phyloP scores from a whole-genome alignment of 2,329 filamentous ascomycete species.

The Fusarium chaquense region DNA sequence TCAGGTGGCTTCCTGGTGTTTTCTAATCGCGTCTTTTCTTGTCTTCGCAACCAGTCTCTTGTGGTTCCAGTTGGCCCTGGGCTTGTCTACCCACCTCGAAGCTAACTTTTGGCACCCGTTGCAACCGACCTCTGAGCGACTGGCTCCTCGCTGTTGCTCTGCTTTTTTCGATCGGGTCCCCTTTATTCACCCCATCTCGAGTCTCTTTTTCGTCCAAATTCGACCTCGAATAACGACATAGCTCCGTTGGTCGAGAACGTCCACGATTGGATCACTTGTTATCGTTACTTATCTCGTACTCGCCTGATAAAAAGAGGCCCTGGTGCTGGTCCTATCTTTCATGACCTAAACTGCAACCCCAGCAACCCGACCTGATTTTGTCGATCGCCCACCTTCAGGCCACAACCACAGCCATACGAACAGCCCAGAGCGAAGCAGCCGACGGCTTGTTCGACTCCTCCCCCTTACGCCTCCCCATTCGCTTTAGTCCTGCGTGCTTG shows the following conservation, averaged over 20 bases:
- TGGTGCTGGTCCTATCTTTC: slow-evolving; percentile 29
- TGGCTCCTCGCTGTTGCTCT: slow-evolving; percentile 37
- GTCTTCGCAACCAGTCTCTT: slow-evolving; percentile 2
- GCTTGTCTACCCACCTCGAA: slow-evolving; percentile 26
- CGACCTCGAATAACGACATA: slow-evolving; percentile 23
- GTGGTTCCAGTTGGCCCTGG: slow-evolving; percentile 18
- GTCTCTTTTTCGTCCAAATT: slow-evolving; percentile 15
- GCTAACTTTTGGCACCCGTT: slow-evolving; percentile 41
- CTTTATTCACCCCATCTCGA: slow-evolving; percentile 23
- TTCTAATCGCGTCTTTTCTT: slow-evolving; percentile 18
- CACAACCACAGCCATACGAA: slow-evolving; percentile 27
- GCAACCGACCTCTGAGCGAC: slow-evolving; percentile 42
- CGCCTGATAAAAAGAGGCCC: slow-evolving; percentile 31
- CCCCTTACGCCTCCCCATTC: slow-evolving; percentile 7
- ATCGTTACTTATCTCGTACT: slow-evolving; percentile 24
- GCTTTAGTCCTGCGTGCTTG: slow-evolving; percentile 36
- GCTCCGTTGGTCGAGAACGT: slow-evolving; percentile 33
- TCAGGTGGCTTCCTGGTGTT: slow-evolving; percentile 38
- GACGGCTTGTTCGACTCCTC: slow-evolving; percentile 16
- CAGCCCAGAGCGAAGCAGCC: slow-evolving; percentile 13
- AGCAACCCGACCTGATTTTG: slow-evolving; percentile 38
- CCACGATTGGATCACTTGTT: slow-evolving; percentile 20
- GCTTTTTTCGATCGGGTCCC: slow-evolving; percentile 34
- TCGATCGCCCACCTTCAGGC: slow-evolving; percentile 28
- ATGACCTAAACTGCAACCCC: slow-evolving; percentile 42